These are phyloP conservation scores for Pueraria montana DNA, from an alignment of 306 rosid genomes.

Conservation along the genomic window DNA sequence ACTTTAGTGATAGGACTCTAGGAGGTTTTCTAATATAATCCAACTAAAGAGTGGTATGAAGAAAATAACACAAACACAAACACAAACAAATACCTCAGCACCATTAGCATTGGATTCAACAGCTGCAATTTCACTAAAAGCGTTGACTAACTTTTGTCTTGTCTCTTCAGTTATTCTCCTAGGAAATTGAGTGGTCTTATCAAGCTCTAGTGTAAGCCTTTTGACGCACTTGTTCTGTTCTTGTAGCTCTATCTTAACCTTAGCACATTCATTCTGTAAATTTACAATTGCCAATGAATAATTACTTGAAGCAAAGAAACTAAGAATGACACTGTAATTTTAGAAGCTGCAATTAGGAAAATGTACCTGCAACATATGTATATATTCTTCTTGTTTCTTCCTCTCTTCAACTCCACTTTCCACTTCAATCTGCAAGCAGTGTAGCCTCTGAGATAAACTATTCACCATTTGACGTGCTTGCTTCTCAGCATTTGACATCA, in stretches of 20 bases:
- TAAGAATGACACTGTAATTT: neutral
- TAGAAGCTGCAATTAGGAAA: neutral
- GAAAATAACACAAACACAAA: neutral
- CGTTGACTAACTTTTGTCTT: neutral
- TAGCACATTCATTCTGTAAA: constrained; percentile 42
- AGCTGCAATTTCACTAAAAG: neutral
- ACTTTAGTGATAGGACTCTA: no score
- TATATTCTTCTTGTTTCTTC: constrained; percentile 46
- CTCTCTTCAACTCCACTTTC: constrained; percentile 41
- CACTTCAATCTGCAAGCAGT: constrained; percentile 46
- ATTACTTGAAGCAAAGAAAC: neutral
- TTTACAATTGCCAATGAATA: neutral
- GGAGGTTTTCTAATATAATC: neutral
- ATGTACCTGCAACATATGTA: constrained; percentile 40
- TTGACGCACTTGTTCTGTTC: constrained; percentile 31
- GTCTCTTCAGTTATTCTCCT: neutral
- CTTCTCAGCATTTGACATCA: constrained; percentile 49
- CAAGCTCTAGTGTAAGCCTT: constrained; percentile 29
- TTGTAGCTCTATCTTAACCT: constrained; percentile 41
- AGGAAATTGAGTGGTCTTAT: constrained; percentile 31
- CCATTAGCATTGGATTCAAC: constrained; percentile 15
- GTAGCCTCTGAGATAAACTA: constrained; percentile 45
- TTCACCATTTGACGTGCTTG: constrained; percentile 54
- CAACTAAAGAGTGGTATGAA: neutral
- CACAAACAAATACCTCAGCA: constrained; percentile 41